phyloP scores from a whole-genome alignment of 2,329 filamentous ascomycete species.

The Penicillium sp. region DNA sequence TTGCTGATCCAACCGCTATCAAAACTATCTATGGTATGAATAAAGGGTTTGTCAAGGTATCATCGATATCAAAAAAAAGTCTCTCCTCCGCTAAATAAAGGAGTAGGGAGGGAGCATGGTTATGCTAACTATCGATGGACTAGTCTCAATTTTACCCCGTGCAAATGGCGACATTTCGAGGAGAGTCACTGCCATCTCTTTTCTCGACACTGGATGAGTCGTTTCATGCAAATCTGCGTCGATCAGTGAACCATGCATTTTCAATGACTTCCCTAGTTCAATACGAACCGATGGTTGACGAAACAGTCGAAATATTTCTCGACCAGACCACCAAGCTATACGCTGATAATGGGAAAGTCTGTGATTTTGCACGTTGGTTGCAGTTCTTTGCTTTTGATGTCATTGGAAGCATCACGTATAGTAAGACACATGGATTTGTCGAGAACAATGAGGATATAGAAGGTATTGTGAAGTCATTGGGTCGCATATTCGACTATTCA shows the following conservation, averaged over 20 bases:
- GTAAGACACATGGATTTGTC: slow-evolving; percentile 71
- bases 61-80: neutral
- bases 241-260: slow-evolving; percentile 72
- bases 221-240: slow-evolving; percentile 70
- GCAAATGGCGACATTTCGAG: slow-evolving; percentile 68
- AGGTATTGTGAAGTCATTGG: slow-evolving; percentile 64
- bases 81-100: neutral
- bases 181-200: slow-evolving; percentile 64
- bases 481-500: slow-evolving; percentile 3
- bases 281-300: slow-evolving; percentile 77
- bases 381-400: slow-evolving; percentile 74
- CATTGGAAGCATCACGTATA: slow-evolving; percentile 75
- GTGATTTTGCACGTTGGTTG: slow-evolving; percentile 52
- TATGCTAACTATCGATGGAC: neutral
- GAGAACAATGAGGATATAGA: slow-evolving; percentile 73
- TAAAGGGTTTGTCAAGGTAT: slow-evolving; percentile 73
- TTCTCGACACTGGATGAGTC: slow-evolving; percentile 70
- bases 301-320: slow-evolving; percentile 68
- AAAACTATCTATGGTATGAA: slow-evolving; percentile 80
- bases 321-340: slow-evolving; percentile 57
- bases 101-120: slow-evolving; percentile 35
- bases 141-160: slow-evolving; percentile 73
- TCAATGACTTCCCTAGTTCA: slow-evolving; percentile 72
- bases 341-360: slow-evolving; percentile 25
- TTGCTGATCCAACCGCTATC: slow-evolving; percentile 68